A percentile compares a stretch with the other conserved stretches of the same genome.
phyloP scores from a whole-genome alignment of 352 stramenopile species.

The Peronosclerospora sorghi region DNA sequence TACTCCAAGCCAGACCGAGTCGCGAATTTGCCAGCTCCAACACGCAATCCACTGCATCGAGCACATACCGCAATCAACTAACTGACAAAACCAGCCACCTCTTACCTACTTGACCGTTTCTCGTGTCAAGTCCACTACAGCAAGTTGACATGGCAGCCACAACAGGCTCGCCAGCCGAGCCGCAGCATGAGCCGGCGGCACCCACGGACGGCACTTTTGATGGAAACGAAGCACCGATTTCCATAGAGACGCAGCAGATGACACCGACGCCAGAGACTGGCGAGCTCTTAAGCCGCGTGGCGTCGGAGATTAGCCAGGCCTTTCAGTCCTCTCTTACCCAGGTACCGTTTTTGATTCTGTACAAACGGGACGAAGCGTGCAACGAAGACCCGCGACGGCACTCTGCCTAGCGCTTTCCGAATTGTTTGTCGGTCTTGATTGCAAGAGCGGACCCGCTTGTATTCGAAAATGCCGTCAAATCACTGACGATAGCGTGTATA shows the following conservation, averaged over 20 bases:
- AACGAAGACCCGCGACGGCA: not conserved
- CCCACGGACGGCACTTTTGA: slow-evolving; percentile 11
- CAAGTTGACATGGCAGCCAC: slow-evolving; percentile 21
- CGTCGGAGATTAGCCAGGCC: slow-evolving; percentile 24
- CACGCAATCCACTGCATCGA: slow-evolving; percentile 9
- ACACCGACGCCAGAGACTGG: slow-evolving; percentile 9
- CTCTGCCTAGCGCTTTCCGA: not conserved
- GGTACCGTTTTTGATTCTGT: slow-evolving; percentile 10
- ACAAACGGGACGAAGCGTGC: not conserved
- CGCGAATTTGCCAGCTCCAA: slow-evolving; percentile 14
- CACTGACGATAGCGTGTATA: slow-evolving; percentile 18
- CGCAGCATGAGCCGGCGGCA: slow-evolving; percentile 16
- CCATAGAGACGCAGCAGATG: slow-evolving; percentile 12
- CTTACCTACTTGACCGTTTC: slow-evolving; percentile 2
- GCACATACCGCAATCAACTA: slow-evolving; percentile 5
- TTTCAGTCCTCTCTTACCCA: slow-evolving; percentile 28
- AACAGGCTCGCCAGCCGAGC: slow-evolving; percentile 17
- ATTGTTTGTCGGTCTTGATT: slow-evolving; percentile 3
- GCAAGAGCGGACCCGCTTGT: slow-evolving; percentile 8
- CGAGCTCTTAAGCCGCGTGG: slow-evolving; percentile 21
- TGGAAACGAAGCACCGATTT: slow-evolving; percentile 2
- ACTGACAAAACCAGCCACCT: slow-evolving; percentile 5
- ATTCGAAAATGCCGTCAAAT: slow-evolving; percentile 15
- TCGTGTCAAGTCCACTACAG: not conserved
- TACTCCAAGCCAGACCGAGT: slow-evolving; percentile 5